Evolutionary conservation across 345 rosid genomes (phyloP).

Genomic region (Psidium friedrichsthalianum): DNA sequence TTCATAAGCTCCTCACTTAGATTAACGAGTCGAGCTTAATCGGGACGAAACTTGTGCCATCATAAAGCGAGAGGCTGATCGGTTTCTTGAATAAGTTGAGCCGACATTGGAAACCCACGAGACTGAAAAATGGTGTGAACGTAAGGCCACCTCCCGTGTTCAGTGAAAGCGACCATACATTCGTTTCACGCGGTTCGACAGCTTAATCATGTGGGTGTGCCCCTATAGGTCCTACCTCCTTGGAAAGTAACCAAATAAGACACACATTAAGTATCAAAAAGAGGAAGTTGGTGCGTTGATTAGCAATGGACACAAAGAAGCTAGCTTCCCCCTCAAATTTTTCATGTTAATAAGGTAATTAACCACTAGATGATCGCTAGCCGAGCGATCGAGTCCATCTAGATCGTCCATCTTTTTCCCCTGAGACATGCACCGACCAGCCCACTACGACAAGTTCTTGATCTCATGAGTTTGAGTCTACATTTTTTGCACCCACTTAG

Average conservation of each 20-base stretch:
- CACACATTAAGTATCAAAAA: not conserved
- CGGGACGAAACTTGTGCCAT: not conserved
- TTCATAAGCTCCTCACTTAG: not conserved
- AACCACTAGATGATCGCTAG: not conserved
- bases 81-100: not conserved
- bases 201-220: not conserved
- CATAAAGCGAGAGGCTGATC: not conserved
- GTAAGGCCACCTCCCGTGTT: not conserved
- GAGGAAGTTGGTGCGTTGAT: not conserved
- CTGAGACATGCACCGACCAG: not conserved
- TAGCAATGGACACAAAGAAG: not conserved
- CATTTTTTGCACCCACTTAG: not conserved
- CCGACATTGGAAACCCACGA: not conserved
- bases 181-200: not conserved
- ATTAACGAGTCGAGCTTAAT: not conserved
- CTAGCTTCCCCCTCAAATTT: not conserved
- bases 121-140: not conserved
- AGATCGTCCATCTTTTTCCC: not conserved
- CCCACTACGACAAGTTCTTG: not conserved
- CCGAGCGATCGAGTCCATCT: not conserved
- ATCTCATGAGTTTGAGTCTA: too few species aligned
- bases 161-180: not conserved
- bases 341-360: not conserved
- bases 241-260: not conserved
- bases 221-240: not conserved